Evolutionary conservation across 1,284 basidiomycete species (phyloP).

Genomic region (Pisolithus thermaeus): DNA sequence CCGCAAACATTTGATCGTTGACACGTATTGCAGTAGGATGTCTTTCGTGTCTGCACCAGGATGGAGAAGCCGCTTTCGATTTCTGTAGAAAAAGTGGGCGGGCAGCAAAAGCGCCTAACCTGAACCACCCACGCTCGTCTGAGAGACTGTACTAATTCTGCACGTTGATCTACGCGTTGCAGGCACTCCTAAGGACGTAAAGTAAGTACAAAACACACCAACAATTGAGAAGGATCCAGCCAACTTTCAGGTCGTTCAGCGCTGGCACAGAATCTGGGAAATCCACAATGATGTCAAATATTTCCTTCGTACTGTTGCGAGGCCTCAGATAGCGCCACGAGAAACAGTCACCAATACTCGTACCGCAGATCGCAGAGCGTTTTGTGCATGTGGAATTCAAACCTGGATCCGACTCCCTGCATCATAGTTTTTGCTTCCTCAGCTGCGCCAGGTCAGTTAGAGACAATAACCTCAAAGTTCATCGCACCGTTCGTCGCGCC

Average conservation of each 20-base stretch:
- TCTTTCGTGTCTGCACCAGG: slow-evolving; percentile 94
- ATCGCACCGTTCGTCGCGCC: slow-evolving; percentile 51
- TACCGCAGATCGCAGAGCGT: slow-evolving; percentile 82
- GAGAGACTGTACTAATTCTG: slow-evolving; percentile 62
- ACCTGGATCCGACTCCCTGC: slow-evolving; percentile 77
- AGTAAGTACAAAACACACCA: neutral
- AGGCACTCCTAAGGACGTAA: slow-evolving; percentile 56
- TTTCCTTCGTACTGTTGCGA: slow-evolving; percentile 65
- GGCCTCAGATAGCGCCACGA: neutral
- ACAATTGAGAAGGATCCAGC: neutral
- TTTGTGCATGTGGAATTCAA: slow-evolving; percentile 90
- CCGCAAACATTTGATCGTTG: slow-evolving; percentile 87
- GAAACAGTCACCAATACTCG: slow-evolving; percentile 20
- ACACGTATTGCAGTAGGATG: slow-evolving; percentile 91
- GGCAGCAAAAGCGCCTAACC: neutral
- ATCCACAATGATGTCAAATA: slow-evolving; percentile 95
- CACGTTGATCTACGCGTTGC: slow-evolving; percentile 71
- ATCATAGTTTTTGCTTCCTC: slow-evolving; percentile 69
- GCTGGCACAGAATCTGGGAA: slow-evolving; percentile 86
- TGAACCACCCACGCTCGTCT: slow-evolving; percentile 55
- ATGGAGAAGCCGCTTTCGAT: slow-evolving; percentile 84
- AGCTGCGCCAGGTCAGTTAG: slow-evolving; percentile 34
- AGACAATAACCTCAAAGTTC: slow-evolving; percentile 13
- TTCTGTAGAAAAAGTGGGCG: slow-evolving; percentile 40
- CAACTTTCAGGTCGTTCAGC: slow-evolving; percentile 83